Base-by-base conservation (phyloP, 331 rosid species). In the Stylosanthes scabra region DNA sequence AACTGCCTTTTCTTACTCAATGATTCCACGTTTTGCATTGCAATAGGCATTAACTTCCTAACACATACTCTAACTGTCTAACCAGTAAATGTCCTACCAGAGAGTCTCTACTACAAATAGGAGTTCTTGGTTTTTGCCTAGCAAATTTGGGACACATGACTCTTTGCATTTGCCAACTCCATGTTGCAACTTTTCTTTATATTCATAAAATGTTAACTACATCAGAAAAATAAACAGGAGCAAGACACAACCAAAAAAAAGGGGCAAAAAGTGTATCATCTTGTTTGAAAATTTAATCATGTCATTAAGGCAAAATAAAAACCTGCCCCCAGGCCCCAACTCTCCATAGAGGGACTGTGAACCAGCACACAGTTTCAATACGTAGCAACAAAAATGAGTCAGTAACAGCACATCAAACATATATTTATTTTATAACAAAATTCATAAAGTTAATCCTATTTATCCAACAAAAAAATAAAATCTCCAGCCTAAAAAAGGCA, bases 111-210 rank as follows among this genome's bases (percentile, higher is more conserved):
- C 59, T 20, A 57, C 34, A 25, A 59, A 31, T 12, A 42, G 44
- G 44, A 11, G 64, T 59, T 28, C 42, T 59, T 28, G 12, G 64
- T 59, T 9, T 59, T 59, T 42, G 34, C 64, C 64, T 5, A 59
- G 44, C 16, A 15, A 29, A 59, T 59, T 28, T 11, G 27, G 20
- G 13, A 54, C 12, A 39, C 20, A 40, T 69, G 63, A 12, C 40
- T 40, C 37, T 2, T 7, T 15, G 6, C 50, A 66, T 31, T 28
- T 46, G 3, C 16, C 11, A 52, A 28, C 37, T 52, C 28, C 57
- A n/a, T 41, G 11, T 14, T 55, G 39, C 40, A 52, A 64, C 54
- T 28, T 47, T 55, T 55, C 52, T 44, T 41, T 31, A 55, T 41
- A 41, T 46, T 58, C 58, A 45, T 1, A 55, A 28, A 31, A 45